phyloP scores from a whole-genome alignment of 805 yeast genomes.

The Debaryomyces castellii region DNA sequence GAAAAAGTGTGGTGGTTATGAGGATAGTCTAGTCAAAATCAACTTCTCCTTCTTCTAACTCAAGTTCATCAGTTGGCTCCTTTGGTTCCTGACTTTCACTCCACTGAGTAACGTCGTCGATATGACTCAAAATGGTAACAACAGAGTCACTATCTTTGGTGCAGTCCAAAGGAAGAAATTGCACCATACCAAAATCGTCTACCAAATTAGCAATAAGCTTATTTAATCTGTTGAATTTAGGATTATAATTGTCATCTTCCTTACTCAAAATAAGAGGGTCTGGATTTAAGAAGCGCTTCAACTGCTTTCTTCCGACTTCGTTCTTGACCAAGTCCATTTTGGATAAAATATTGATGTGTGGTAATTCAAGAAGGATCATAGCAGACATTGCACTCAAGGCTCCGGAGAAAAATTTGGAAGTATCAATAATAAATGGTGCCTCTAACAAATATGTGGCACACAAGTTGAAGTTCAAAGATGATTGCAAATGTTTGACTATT shows the following conservation, averaged over 20 bases:
- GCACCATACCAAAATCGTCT: constrained; percentile 99
- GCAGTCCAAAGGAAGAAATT: constrained; percentile 84
- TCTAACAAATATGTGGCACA: constrained; percentile 93
- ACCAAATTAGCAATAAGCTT: constrained; percentile 83
- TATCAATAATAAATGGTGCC: constrained; percentile 90
- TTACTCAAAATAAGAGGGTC: constrained; percentile 74
- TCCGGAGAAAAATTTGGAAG: constrained; percentile 91
- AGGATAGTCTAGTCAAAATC: not conserved
- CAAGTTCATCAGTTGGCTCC: constrained; percentile 81
- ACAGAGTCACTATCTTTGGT: constrained; percentile 69
- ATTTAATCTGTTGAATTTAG: constrained; percentile 69
- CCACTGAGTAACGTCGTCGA: constrained; percentile 98
- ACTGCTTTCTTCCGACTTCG: constrained; percentile 68
- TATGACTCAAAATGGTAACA: constrained; percentile 80
- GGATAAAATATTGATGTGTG: constrained; percentile 88
- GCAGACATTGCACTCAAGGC: constrained; percentile 97
- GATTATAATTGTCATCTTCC: constrained; percentile 48
- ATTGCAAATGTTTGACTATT: constrained; percentile 79
- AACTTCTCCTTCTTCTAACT: constrained; percentile 54
- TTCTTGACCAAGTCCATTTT: constrained; percentile 85
- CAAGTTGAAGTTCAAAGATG: constrained; percentile 75
- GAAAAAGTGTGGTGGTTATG: not conserved
- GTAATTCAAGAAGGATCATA: constrained; percentile 91
- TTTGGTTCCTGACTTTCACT: constrained; percentile 94
- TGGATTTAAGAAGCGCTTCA: constrained; percentile 85